These are phyloP conservation scores for Curvularia eragrostidis DNA, from an alignment of 2,329 filamentous ascomycete species.

Conservation along the genomic window DNA sequence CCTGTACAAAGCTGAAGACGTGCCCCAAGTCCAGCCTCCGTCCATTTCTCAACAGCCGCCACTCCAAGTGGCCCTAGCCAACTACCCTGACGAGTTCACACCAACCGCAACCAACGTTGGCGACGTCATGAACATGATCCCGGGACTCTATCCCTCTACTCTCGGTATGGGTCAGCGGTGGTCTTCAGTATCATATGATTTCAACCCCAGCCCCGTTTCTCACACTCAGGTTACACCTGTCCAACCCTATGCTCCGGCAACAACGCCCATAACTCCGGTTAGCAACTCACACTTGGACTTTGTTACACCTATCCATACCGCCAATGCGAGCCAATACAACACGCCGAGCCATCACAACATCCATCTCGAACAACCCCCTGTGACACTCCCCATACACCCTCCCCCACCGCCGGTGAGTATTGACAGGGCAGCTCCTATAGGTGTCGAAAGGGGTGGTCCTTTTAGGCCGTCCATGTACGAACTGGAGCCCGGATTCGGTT, in stretches of 20 bases:
- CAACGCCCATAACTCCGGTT: constrained; percentile 38
- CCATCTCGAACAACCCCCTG: constrained; percentile 42
- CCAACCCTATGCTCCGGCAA: constrained; percentile 41
- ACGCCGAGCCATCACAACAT: constrained; percentile 37
- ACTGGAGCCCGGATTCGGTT: constrained; percentile 52
- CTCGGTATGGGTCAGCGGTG: constrained; percentile 38
- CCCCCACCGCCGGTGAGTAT: constrained; percentile 38
- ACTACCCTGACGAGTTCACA: constrained; percentile 51
- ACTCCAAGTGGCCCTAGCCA: constrained; percentile 47
- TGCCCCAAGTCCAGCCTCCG: constrained; percentile 44
- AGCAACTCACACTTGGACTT: constrained; percentile 44
- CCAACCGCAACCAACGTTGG: constrained; percentile 43
- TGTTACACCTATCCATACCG: constrained; percentile 38
- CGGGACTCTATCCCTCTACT: constrained; percentile 54
- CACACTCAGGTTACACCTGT: constrained; percentile 43
- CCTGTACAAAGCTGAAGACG: constrained; percentile 73
- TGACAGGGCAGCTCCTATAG: constrained; percentile 38
- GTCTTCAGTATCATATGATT: constrained; percentile 47
- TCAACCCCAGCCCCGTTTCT: constrained; percentile 40
- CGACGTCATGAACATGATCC: constrained; percentile 52
- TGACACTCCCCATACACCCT: constrained; percentile 44
- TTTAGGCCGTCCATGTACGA: constrained; percentile 57
- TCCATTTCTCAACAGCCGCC: constrained; percentile 38
- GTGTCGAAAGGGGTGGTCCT: constrained; percentile 47
- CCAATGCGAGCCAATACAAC: constrained; percentile 37